phyloP scores from a whole-genome alignment of 2,329 filamentous ascomycete genomes.

The Ascomycota sp. region DNA sequence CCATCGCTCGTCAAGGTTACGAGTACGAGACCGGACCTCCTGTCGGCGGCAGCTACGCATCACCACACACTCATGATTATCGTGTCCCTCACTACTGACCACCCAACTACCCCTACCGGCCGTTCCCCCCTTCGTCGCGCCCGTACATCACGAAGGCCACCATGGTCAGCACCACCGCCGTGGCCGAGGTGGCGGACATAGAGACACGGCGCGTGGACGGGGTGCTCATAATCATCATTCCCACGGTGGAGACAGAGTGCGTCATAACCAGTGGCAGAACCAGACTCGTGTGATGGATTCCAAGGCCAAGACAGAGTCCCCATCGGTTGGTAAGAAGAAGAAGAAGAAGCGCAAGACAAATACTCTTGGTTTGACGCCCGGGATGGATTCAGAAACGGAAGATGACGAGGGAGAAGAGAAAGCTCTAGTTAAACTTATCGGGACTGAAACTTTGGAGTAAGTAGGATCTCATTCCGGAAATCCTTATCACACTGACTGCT shows the following conservation, averaged over 20 bases:
- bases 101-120: slow-evolving; percentile 17
- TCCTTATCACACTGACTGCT: not conserved
- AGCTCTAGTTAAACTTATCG: slow-evolving; percentile 33
- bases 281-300: slow-evolving; percentile 3
- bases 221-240: slow-evolving; percentile 6
- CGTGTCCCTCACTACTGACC: slow-evolving; percentile 15
- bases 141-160: slow-evolving; percentile 8
- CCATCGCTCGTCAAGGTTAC: slow-evolving; percentile 15
- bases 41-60: slow-evolving; percentile 15
- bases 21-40: slow-evolving; percentile 13
- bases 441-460: slow-evolving; percentile 34
- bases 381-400: slow-evolving; percentile 40
- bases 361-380: slow-evolving; percentile 50
- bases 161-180: slow-evolving; percentile 15
- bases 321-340: slow-evolving; percentile 39
- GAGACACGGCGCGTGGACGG: slow-evolving; percentile 22
- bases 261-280: slow-evolving; percentile 12
- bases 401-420: slow-evolving; percentile 56
- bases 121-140: slow-evolving; percentile 14
- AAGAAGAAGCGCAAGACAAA: slow-evolving; percentile 57
- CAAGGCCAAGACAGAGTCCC: slow-evolving; percentile 16
- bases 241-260: slow-evolving; percentile 22
- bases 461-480: slow-evolving; percentile 7
- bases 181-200: slow-evolving; percentile 13
- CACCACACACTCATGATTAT: slow-evolving; percentile 20